A percentile compares a stretch with the other conserved stretches of the same genome.
Evolutionary conservation across 2,329 filamentous ascomycete genomes (phyloP).

Genomic region (Pestalotiopsis sp.): DNA sequence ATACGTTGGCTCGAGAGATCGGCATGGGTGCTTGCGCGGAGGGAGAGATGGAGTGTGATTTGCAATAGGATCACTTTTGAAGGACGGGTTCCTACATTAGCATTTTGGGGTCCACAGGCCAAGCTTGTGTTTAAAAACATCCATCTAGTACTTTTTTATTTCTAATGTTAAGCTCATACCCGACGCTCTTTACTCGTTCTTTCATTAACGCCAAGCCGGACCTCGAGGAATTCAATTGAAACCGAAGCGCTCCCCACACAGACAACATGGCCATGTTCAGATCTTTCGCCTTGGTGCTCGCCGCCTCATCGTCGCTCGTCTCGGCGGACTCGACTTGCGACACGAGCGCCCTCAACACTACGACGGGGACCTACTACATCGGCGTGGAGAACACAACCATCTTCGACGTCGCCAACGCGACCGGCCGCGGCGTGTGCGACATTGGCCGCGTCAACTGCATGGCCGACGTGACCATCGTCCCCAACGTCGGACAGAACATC

Average conservation of each 20-base stretch:
- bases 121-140: too few relatives aligned
- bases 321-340: not conserved
- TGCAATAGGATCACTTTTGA: too few relatives aligned
- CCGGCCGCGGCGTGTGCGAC: conserved; percentile 4
- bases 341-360: not conserved
- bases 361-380: not conserved
- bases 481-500: not conserved
- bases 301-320: not conserved
- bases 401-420: not conserved
- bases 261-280: not conserved
- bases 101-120: too few relatives aligned
- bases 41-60: too few relatives aligned
- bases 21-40: too few relatives aligned
- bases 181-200: too few relatives aligned
- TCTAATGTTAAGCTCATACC: too few relatives aligned
- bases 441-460: conserved; percentile 6
- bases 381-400: not conserved
- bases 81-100: too few relatives aligned
- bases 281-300: not conserved
- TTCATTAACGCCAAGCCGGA: not conserved
- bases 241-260: not conserved
- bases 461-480: conserved; percentile 1
- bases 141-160: too few relatives aligned
- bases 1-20: too few relatives aligned
- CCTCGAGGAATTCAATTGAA: not conserved